These are phyloP conservation scores for Saussurea involucrata DNA, from an alignment of 129 eudicot genomes.

Conservation along the genomic window DNA sequence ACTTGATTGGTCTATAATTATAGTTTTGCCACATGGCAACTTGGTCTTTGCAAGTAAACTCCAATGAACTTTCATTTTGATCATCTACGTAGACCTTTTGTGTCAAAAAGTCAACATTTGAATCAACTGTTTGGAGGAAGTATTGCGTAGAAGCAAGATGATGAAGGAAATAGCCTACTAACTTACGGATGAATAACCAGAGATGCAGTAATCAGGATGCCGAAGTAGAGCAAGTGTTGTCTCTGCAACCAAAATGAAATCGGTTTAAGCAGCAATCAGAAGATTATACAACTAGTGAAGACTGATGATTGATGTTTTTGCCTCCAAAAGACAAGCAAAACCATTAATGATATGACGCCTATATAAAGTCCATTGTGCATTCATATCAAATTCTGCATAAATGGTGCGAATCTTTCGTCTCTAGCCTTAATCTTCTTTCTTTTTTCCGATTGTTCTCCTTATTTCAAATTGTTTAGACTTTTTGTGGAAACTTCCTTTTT, in stretches of 20 bases:
- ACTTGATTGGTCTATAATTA: conserved; percentile 10
- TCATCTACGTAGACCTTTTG: neutral
- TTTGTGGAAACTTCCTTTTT: too few species aligned
- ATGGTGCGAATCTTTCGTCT: too few species aligned
- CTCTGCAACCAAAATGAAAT: conserved; percentile 58
- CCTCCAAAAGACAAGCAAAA: neutral
- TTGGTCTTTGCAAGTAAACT: neutral
- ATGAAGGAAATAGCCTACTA: conserved; percentile 1
- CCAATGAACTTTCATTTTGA: neutral
- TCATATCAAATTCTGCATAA: neutral
- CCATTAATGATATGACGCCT: neutral
- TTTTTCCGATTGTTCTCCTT: too few species aligned
- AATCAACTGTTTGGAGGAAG: neutral
- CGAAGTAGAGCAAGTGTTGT: conserved; percentile 90
- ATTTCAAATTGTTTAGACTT: too few species aligned
- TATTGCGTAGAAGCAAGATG: neutral
- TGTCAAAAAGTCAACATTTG: conserved; percentile 4
- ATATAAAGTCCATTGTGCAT: neutral
- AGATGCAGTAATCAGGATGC: conserved; percentile 98
- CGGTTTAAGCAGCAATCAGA: neutral
- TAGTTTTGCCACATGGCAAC: neutral
- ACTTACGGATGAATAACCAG: conserved; percentile 96
- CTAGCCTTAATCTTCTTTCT: too few species aligned
- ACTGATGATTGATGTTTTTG: neutral
- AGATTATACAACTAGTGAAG: neutral